These are phyloP conservation scores for Triangularia setosa DNA, from an alignment of 2,329 filamentous ascomycete genomes.

Conservation along the genomic window DNA sequence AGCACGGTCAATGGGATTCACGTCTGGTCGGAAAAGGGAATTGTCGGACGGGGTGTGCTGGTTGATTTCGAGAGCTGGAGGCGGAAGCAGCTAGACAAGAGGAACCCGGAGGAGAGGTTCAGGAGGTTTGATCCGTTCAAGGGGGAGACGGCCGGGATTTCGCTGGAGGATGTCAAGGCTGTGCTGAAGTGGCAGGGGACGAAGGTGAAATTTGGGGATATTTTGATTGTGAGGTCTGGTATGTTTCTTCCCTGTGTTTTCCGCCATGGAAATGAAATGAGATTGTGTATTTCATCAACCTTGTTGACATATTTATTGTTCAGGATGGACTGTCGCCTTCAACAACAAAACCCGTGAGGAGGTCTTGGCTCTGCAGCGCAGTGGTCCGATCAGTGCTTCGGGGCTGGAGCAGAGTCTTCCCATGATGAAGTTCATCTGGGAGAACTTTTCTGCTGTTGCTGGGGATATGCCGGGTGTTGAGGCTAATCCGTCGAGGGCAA, in stretches of 20 bases:
- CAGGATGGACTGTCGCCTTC: conserved; percentile 40
- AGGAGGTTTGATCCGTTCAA: background rate
- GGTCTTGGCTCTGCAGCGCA: conserved; percentile 35
- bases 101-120: conserved; percentile 1
- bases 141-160: background rate
- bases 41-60: conserved; percentile 52
- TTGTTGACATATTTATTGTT: no score
- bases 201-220: background rate
- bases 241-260: no score
- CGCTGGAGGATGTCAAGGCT: background rate
- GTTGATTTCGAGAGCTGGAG: conserved; percentile 51
- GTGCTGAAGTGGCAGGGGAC: background rate
- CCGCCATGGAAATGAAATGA: no score
- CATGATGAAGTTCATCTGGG: conserved; percentile 41
- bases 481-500: conserved; percentile 30
- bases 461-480: conserved; percentile 43
- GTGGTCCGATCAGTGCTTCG: conserved; percentile 39
- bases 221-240: background rate
- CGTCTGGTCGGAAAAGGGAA: conserved; percentile 49
- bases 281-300: no score
- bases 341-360: conserved; percentile 35
- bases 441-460: conserved; percentile 40
- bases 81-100: conserved; percentile 32
- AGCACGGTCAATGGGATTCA: conserved; percentile 41
- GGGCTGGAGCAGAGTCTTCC: conserved; percentile 46